Evolutionary conservation across 2,329 filamentous ascomycete genomes (phyloP), one percentile per base, ranked within the genome.

Genomic region (Colletotrichum scovillei): DNA sequence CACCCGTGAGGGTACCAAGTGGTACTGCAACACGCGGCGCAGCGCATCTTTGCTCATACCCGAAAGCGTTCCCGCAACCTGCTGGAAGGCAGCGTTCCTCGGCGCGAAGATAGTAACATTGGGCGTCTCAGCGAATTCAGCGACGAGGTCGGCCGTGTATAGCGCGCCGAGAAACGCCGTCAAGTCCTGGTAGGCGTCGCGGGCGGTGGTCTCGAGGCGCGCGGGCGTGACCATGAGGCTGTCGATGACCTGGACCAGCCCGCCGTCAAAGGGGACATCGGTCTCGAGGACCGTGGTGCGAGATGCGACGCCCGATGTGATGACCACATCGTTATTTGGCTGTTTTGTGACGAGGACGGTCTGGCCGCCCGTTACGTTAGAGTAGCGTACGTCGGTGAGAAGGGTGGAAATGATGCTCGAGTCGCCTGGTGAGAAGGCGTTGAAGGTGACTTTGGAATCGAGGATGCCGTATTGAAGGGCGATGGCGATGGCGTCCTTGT

Each of bases 381-480:
- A 85, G 78, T 83, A 88, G 16, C 76, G 78, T 12, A 79, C 35
- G 63, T 82, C 81, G 8, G 78, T 82, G 63, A 90, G 81, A n/a
- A 88, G 82, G 2, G 86, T 88, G 28, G 83, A 78, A 52, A 84
- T 78, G 67, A 87, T 85, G 42, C 79, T 78, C 2, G 83, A 81
- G 9, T 81, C 79, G 2, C 84, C 84, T 1, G 78, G 75, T 3
- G 79, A 72, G 55, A 88, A 80, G 26, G 78, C 78, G 19, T 77
- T 79, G 9, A 83, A 81, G 8, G 80, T 76, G n/a, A 91, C 84
- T 12, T 84, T 85, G 59, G 86, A 86, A 58, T 86, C 82, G 52
- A 92, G 82, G 67, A 92, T 86, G 81, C 93, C 91, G 80, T 93
- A 93, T 63, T 86, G 82, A 5, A 93, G 85, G 49, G 81, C 80